phyloP scores from a whole-genome alignment of 257 asterid genomes.

The Scutellaria baicalensis region DNA sequence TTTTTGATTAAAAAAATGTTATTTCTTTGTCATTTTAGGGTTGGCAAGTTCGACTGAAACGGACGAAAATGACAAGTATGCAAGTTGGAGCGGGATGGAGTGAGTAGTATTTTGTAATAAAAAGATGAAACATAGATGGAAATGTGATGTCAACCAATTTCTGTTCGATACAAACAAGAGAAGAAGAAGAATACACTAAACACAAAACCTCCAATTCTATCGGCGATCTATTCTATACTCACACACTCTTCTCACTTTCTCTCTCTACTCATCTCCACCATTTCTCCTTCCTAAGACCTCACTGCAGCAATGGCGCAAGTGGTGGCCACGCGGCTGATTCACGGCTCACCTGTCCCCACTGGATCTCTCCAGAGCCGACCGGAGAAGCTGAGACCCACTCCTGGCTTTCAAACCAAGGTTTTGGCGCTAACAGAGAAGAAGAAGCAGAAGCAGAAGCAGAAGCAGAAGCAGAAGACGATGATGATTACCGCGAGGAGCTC shows the following conservation, averaged over 20 bases:
- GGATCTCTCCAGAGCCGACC: constrained; percentile 42
- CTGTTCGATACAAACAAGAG: constrained; percentile 66
- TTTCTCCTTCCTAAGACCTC: background rate
- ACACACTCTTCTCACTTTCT: background rate
- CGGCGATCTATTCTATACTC: constrained; percentile 45
- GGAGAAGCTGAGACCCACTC: constrained; percentile 49
- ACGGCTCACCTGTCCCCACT: constrained; percentile 41
- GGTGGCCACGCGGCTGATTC: constrained; percentile 65
- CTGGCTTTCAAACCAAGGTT: constrained; percentile 43
- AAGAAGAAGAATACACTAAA: constrained; percentile 28
- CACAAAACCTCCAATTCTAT: constrained; percentile 32
- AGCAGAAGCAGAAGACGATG: constrained; percentile 24
- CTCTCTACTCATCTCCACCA: background rate
- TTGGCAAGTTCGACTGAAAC: too few species aligned
- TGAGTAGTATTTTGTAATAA: too few species aligned
- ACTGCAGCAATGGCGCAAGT: constrained; percentile 56
- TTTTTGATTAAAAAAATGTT: too few species aligned
- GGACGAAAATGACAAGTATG: too few species aligned
- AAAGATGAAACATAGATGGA: too few species aligned
- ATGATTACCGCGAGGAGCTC: constrained; percentile 46
- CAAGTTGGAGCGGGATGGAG: too few species aligned
- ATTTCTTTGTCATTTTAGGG: too few species aligned
- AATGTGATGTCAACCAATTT: too few species aligned
- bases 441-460: constrained; percentile 28
- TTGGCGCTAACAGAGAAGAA: constrained; percentile 30